These are phyloP conservation scores for Coemansia sp. DNA, from an alignment of 192 early-diverging fungal genomes.

Conservation along the genomic window DNA sequence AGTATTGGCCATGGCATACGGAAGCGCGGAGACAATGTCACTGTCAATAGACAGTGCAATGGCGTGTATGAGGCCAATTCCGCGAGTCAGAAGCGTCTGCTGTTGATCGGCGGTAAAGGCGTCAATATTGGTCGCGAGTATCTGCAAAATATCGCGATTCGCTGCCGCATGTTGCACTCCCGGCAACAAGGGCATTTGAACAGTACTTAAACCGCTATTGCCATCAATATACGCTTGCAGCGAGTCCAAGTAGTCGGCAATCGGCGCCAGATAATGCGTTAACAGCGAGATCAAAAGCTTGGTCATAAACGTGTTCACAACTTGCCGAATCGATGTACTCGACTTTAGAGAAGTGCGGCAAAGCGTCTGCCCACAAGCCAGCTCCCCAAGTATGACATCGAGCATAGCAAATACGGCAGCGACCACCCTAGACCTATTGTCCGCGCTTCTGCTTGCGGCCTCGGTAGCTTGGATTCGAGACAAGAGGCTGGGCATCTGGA, in stretches of 20 bases:
- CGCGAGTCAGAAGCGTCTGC: conserved; percentile 12
- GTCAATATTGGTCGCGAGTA: conserved; percentile 18
- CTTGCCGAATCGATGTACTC: conserved; percentile 6
- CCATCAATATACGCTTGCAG: background rate
- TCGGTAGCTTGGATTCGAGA: background rate
- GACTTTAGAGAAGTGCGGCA: conserved; percentile 4
- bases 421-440: background rate
- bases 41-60: conserved; percentile 30
- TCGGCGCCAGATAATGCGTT: background rate
- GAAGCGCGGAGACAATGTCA: conserved; percentile 25
- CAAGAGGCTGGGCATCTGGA: conserved; percentile 38
- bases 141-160: conserved; percentile 30
- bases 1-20: conserved; percentile 6
- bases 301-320: conserved; percentile 15
- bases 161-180: conserved; percentile 18
- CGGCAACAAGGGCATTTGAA: conserved; percentile 15
- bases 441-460: background rate
- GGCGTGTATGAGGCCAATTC: conserved; percentile 18
- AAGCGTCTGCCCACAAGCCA: conserved; percentile 8
- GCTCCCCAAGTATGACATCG: conserved; percentile 28
- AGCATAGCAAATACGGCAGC: conserved; percentile 25
- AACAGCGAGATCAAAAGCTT: conserved; percentile 30
- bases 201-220: background rate
- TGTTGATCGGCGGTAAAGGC: conserved; percentile 33
- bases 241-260: conserved; percentile 21